Percentiles rank a stretch among this genome's conserved stretches.
Conservation (phyloP, 2,329 filamentous ascomycete species). For the Fusarium torreyae region DNA sequence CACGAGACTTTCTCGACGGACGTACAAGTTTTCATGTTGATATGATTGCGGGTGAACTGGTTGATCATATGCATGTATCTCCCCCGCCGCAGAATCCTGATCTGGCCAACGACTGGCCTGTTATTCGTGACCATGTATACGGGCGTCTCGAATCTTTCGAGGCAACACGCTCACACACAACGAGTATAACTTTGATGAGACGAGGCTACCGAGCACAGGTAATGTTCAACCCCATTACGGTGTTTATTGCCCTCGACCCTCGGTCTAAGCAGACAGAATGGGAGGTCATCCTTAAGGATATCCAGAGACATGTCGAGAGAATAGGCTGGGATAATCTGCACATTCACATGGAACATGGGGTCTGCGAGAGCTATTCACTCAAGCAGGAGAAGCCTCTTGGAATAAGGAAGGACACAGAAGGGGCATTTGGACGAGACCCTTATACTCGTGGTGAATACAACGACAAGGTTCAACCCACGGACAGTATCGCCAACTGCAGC, state of each 20-base stretch:
- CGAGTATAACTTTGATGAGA: background rate
- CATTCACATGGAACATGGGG: too few species aligned
- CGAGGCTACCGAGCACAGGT: background rate
- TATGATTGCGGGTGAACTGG: background rate
- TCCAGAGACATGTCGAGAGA: too few species aligned
- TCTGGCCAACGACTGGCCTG: background rate
- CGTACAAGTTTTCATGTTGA: background rate
- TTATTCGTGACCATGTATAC: background rate
- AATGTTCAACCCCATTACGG: too few species aligned
- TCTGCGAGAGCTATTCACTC: too few species aligned
- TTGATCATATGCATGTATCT: background rate
- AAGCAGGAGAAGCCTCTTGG: background rate
- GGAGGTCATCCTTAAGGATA: too few species aligned
- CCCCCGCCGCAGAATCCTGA: background rate
- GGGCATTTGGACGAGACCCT: background rate
- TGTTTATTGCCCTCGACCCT: too few species aligned
- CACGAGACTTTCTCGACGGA: background rate
- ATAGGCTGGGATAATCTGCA: too few species aligned
- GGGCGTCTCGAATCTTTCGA: background rate
- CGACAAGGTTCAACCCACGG: background rate
- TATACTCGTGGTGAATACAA: background rate
- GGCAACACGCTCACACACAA: background rate
- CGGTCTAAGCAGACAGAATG: too few species aligned
- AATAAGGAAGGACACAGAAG: background rate
- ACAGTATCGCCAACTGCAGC: background rate